Evolutionary conservation across 352 stramenopile species (phyloP).

Genomic region (Phytophthora pistaciae): DNA sequence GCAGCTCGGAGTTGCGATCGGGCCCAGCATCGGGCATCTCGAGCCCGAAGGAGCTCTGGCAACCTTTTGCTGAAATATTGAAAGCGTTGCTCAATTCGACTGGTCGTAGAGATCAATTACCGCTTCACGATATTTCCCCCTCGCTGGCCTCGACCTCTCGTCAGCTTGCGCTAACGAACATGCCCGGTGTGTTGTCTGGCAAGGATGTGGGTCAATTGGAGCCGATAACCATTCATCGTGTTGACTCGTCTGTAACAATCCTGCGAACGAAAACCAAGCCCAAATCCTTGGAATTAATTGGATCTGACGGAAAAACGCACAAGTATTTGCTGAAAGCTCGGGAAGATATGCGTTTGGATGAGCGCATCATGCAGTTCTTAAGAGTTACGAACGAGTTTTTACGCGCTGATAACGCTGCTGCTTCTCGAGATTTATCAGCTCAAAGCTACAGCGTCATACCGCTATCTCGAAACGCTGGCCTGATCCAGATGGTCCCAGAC

Average conservation of each 20-base stretch:
- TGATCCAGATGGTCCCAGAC: conserved; percentile 90
- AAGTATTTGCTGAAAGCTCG: conserved; percentile 89
- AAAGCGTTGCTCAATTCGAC: conserved; percentile 57
- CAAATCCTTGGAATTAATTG: conserved; percentile 84
- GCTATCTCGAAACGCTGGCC: conserved; percentile 76
- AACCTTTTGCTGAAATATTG: conserved; percentile 79
- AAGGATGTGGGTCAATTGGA: conserved; percentile 28
- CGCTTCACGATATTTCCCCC: conserved; percentile 81
- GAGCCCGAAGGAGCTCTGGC: conserved; percentile 53
- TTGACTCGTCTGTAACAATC: conserved; percentile 56
- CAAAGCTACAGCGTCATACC: conserved; percentile 86
- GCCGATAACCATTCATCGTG: conserved; percentile 45
- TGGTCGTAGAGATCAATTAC: conserved; percentile 58
- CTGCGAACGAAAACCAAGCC: conserved; percentile 89
- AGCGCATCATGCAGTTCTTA: conserved; percentile 93
- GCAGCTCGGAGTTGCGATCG: conserved; percentile 30
- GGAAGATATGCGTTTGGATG: conserved; percentile 91
- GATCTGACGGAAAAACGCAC: conserved; percentile 75
- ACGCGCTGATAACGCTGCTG: conserved; percentile 49
- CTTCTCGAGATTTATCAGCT: conserved; percentile 51
- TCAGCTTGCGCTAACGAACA: conserved; percentile 52
- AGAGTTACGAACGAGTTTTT: conserved; percentile 80
- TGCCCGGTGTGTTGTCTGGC: conserved; percentile 56
- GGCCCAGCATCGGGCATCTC: conserved; percentile 22
- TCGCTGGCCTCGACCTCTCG: conserved; percentile 55